Conservation (phyloP, 331 rosid species). For the Quercus lobata region DNA sequence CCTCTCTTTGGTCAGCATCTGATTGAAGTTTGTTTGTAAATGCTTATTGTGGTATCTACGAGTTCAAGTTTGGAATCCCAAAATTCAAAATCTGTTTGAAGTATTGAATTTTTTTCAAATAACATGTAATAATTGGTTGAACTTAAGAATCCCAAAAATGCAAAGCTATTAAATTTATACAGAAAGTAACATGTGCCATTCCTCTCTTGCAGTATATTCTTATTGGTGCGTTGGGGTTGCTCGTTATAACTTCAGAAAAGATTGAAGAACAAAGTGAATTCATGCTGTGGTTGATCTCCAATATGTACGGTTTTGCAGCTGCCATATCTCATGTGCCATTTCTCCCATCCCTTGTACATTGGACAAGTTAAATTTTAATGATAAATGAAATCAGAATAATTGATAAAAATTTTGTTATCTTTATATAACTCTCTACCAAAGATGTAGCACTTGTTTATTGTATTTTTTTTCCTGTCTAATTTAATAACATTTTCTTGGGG, state of each 20-base stretch:
- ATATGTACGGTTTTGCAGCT: slow-evolving; percentile 4
- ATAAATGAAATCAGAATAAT: slow-evolving; percentile 20
- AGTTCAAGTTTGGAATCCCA: neutral
- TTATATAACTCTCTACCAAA: neutral
- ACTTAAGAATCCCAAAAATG: neutral
- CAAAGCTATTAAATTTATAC: neutral
- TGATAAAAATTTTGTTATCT: neutral
- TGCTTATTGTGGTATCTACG: neutral
- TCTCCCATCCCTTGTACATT: neutral
- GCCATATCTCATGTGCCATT: slow-evolving; percentile 10
- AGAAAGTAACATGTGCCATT: slow-evolving; percentile 10
- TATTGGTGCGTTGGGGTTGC: slow-evolving; percentile 74
- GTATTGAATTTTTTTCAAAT: neutral
- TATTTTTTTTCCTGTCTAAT: too few relatives aligned
- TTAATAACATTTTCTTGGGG: too few relatives aligned
- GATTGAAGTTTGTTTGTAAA: neutral
- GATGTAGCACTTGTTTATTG: too few relatives aligned
- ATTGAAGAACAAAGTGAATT: slow-evolving; percentile 30
- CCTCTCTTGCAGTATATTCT: slow-evolving; percentile 64
- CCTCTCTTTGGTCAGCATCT: neutral
- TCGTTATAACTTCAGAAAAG: slow-evolving; percentile 77
- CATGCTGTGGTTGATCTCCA: slow-evolving; percentile 7
- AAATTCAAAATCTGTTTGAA: neutral
- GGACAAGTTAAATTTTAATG: slow-evolving; percentile 14
- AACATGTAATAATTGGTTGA: neutral